Evolutionary conservation across 805 yeast species (phyloP), one percentile per base, ranked within the genome.

Genomic region (Suhomyces canberraensis): DNA sequence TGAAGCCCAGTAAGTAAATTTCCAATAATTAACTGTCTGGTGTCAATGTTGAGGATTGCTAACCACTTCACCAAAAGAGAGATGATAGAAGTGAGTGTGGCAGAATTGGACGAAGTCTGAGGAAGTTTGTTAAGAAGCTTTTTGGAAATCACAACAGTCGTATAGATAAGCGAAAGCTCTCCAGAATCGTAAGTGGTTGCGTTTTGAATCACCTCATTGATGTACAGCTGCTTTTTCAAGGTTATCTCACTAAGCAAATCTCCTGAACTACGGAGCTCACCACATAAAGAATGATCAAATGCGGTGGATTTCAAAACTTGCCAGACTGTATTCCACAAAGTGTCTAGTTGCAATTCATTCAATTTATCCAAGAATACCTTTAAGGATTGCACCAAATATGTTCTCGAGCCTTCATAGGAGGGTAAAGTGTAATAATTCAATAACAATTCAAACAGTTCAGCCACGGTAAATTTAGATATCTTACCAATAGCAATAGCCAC

Each of bases 1-100:
- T 79, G 81, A 20, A 81, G 59, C 0, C 81, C 78, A 2, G 83
- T 69, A 8, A 79, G 70, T 29, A 84, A 54, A 16, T 81, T 77
- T 5, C 78, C 71, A 21, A 81, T 64, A 1, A 83, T 71, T n/a
- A 76, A 64, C 54, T 79, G 78, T 42, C 81, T 78, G 34, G 80
- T 66, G n/a, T 68, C 74, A 27, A 81, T 63, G 39, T 70, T 72
- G 3, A 50, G 39, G 13, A 58, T 51, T 3, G 50, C 46, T 9
- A 59, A 50, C 50, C 58, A 60, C 11, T 40, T 38, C 25, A 54
- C 39, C 7, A 51, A 41, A n/a, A 31, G 30, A 4, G 33, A 22
- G 17, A 57, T 43, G 32, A 58, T 42, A 8, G 41, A 28, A 2
- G 37, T 31, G 16, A 53, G 44, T 9, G 44, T 30, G 2, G 25